Percentiles rank a stretch among this genome's conserved stretches.
phyloP scores from a whole-genome alignment of 1,284 basidiomycete species.

The Ustilago trichophora region DNA sequence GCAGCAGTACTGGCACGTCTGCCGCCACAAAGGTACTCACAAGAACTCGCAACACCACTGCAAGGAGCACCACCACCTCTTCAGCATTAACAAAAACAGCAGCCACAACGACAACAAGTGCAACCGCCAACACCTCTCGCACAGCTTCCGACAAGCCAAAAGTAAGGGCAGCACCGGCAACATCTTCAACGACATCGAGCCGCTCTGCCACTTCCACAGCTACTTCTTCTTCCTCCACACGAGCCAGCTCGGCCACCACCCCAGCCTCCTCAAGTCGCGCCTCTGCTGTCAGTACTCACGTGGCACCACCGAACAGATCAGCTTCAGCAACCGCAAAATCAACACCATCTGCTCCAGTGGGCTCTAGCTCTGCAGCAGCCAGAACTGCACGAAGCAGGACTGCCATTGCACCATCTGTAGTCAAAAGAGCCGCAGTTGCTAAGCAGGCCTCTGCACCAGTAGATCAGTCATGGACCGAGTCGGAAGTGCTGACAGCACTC shows the following conservation, averaged over 20 bases:
- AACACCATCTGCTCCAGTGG: background rate
- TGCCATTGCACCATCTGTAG: background rate
- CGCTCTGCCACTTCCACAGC: slow-evolving; percentile 9
- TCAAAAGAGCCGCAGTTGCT: background rate
- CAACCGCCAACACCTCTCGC: slow-evolving; percentile 6
- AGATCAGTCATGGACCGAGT: slow-evolving; percentile 22
- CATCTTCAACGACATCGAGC: slow-evolving; percentile 15
- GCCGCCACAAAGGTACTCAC: slow-evolving; percentile 6
- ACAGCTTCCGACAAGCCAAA: background rate
- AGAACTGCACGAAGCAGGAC: slow-evolving; percentile 1
- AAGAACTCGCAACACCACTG: slow-evolving; percentile 10
- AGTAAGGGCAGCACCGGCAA: background rate
- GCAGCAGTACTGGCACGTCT: background rate
- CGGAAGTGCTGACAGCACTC: slow-evolving; percentile 22
- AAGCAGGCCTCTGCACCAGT: background rate
- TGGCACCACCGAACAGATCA: slow-evolving; percentile 2
- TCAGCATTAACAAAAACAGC: background rate
- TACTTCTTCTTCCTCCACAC: slow-evolving; percentile 7
- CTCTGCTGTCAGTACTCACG: background rate
- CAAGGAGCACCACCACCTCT: background rate
- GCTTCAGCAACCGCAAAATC: background rate
- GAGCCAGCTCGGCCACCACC: slow-evolving; percentile 9
- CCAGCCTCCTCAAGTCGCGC: slow-evolving; percentile 13
- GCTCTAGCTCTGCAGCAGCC: slow-evolving; percentile 1
- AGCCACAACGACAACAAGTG: background rate